Evolutionary conservation across 805 yeast genomes (phyloP).

Genomic region (Teunomyces kruisii): DNA sequence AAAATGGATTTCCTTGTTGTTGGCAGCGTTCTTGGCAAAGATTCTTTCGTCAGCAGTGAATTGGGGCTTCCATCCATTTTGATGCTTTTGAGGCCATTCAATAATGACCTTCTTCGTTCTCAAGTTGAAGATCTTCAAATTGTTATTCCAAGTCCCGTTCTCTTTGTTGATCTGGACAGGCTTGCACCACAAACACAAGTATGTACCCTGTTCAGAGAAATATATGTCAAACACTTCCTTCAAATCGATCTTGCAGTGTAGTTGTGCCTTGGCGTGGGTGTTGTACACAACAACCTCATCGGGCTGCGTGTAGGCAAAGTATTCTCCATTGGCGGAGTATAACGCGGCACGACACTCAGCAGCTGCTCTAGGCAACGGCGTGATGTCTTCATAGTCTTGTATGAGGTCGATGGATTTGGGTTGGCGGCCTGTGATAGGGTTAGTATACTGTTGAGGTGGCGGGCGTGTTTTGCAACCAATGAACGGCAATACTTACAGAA

Average conservation of each 20-base stretch:
- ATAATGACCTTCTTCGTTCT: constrained; percentile 47
- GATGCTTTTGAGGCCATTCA: constrained; percentile 75
- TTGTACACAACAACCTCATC: constrained; percentile 55
- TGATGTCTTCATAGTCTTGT: constrained; percentile 35
- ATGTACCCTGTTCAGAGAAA: constrained; percentile 87
- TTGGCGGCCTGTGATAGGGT: constrained; percentile 25
- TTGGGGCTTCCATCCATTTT: constrained; percentile 91
- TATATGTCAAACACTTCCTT: constrained; percentile 76
- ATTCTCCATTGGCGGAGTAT: constrained; percentile 67
- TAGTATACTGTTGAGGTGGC: constrained; percentile 14
- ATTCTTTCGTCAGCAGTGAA: constrained; percentile 77
- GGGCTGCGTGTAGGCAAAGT: constrained; percentile 74
- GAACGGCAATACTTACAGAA: constrained; percentile 30
- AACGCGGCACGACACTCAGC: constrained; percentile 60
- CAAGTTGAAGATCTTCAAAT: constrained; percentile 74
- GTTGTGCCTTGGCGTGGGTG: constrained; percentile 49
- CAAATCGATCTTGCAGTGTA: constrained; percentile 49
- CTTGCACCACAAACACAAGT: constrained; percentile 85
- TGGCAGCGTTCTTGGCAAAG: constrained; percentile 56
- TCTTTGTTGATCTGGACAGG: constrained; percentile 66
- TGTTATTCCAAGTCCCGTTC: constrained; percentile 72
- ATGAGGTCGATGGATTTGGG: constrained; percentile 26
- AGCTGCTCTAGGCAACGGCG: constrained; percentile 34
- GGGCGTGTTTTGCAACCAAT: background rate
- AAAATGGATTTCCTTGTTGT: constrained; percentile 65